phyloP scores from a whole-genome alignment of 2,329 filamentous ascomycete genomes.

The Epichloe glyceriae region DNA sequence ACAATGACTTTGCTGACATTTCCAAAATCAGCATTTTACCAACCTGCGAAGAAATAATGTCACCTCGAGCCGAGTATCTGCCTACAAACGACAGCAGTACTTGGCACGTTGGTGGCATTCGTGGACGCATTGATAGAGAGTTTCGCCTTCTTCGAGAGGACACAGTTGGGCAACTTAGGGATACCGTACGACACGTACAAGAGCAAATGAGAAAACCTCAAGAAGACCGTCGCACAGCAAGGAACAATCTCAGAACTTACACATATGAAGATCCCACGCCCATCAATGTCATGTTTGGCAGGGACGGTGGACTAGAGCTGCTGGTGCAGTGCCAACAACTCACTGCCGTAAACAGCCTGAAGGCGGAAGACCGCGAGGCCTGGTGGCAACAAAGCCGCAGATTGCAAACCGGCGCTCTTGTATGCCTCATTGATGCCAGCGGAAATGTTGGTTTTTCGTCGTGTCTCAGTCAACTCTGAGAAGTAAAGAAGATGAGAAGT shows the following conservation, averaged over 20 bases:
- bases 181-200: slow-evolving; percentile 30
- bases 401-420: slow-evolving; percentile 34
- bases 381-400: slow-evolving; percentile 39
- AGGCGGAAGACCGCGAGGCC: slow-evolving; percentile 20
- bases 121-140: slow-evolving; percentile 38
- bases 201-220: slow-evolving; percentile 15
- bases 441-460: slow-evolving; percentile 28
- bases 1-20: slow-evolving; percentile 37
- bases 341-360: slow-evolving; percentile 10
- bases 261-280: slow-evolving; percentile 18
- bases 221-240: slow-evolving; percentile 5
- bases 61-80: slow-evolving; percentile 29
- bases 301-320: slow-evolving; percentile 29
- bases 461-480: slow-evolving; percentile 18
- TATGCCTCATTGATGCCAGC: slow-evolving; percentile 32
- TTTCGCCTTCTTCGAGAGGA: slow-evolving; percentile 45
- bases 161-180: slow-evolving; percentile 38
- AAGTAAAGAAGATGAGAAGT: slow-evolving; percentile 6
- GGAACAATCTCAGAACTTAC: slow-evolving; percentile 16
- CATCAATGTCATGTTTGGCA: slow-evolving; percentile 21
- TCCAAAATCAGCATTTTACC: slow-evolving; percentile 34
- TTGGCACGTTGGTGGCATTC: slow-evolving; percentile 25
- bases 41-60: slow-evolving; percentile 33
- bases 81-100: slow-evolving; percentile 23
- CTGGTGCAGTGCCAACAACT: slow-evolving; percentile 34